A percentile compares a stretch with the other conserved stretches of the same genome.
Evolutionary conservation across 495 filamentous ascomycete genomes (phyloP).

Genomic region (Extremus antarcticus): DNA sequence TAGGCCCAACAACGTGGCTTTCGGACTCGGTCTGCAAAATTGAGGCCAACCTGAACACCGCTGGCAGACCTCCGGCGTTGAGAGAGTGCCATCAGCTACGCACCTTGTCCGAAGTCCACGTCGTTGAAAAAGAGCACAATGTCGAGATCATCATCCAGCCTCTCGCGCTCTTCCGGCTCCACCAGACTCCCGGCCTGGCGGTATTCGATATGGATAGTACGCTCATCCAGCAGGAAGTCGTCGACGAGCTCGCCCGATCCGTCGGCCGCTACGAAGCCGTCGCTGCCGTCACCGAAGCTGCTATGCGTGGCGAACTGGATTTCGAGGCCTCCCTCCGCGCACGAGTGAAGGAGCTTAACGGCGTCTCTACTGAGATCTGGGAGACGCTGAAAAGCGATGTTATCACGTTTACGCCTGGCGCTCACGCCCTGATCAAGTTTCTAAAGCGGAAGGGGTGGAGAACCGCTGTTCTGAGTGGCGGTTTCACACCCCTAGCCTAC

Average conservation of each 20-base stretch:
- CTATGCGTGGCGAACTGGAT: slow-evolving; percentile 95
- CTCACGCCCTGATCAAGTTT: slow-evolving; percentile 55
- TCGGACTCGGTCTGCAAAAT: too few species aligned
- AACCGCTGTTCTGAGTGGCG: slow-evolving; percentile 82
- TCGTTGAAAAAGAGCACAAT: background rate
- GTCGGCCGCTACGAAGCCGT: slow-evolving; percentile 63
- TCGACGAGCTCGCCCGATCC: slow-evolving; percentile 80
- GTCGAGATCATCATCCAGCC: slow-evolving; percentile 11
- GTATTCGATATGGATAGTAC: slow-evolving; percentile 99
- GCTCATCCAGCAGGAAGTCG: slow-evolving; percentile 89
- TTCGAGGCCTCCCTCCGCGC: slow-evolving; percentile 71
- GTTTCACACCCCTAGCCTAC: slow-evolving; percentile 76
- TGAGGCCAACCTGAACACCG: too few species aligned
- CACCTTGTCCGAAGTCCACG: background rate
- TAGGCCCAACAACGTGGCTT: too few species aligned
- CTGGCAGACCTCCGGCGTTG: background rate
- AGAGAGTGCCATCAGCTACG: background rate
- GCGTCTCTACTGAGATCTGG: slow-evolving; percentile 69
- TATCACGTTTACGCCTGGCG: slow-evolving; percentile 73
- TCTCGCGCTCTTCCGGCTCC: slow-evolving; percentile 12
- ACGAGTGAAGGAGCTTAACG: slow-evolving; percentile 68
- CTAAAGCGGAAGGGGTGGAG: slow-evolving; percentile 69
- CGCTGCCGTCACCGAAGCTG: slow-evolving; percentile 73
- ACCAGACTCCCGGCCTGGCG: slow-evolving; percentile 47
- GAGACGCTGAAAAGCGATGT: slow-evolving; percentile 54